Conservation (phyloP, 768 basidiomycete genomes). For the Leccinum fibrillosum region DNA sequence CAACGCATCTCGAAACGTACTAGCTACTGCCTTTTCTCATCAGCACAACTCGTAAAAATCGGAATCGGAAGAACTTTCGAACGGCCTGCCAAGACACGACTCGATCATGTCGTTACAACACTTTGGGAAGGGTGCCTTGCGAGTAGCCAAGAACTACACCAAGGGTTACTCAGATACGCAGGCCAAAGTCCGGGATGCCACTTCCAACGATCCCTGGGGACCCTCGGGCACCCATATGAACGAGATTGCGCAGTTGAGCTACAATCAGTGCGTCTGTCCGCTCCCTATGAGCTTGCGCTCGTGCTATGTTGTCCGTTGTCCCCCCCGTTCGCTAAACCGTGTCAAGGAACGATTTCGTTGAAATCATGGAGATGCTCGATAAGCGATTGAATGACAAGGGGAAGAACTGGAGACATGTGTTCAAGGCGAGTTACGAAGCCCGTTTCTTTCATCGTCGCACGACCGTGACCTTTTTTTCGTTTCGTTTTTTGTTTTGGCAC, state of each 20-base stretch:
- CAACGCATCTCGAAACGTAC: conserved; percentile 15
- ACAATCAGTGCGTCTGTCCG: conserved; percentile 77
- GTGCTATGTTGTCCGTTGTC: not conserved
- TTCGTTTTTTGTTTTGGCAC: not conserved
- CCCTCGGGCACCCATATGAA: conserved; percentile 99
- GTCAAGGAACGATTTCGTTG: conserved; percentile 88
- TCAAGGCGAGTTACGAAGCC: conserved; percentile 66
- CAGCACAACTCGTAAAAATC: not conserved
- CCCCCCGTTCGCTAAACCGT: not conserved
- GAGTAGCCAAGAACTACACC: conserved; percentile 93
- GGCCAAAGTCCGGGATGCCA: conserved; percentile 93
- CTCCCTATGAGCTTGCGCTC: not conserved
- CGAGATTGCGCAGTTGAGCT: conserved; percentile 94
- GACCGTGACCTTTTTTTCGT: not conserved
- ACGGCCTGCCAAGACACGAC: not conserved
- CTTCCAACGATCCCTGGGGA: conserved; percentile 97
- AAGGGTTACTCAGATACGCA: conserved; percentile 95
- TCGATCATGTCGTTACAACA: conserved; percentile 57
- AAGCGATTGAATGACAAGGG: conserved; percentile 98
- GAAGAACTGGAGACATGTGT: conserved; percentile 99
- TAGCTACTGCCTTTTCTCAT: conserved; percentile 11
- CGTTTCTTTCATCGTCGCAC: not conserved
- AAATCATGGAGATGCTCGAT: conserved; percentile 99
- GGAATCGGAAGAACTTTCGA: not conserved
- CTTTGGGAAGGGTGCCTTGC: conserved; percentile 80